Evolutionary conservation across 768 basidiomycete species (phyloP).

Genomic region (Leccinellum albellum): DNA sequence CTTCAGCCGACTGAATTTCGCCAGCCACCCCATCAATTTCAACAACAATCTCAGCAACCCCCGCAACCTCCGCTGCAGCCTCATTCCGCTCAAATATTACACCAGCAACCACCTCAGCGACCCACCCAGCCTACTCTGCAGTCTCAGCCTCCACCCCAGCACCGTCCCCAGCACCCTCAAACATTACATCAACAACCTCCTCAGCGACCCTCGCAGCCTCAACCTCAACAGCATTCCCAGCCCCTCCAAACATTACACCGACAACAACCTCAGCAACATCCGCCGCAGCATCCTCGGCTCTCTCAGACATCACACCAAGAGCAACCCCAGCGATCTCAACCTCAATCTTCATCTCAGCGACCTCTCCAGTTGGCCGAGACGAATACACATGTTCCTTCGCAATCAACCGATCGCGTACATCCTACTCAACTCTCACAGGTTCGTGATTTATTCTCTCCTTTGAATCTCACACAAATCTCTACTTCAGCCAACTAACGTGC

Average conservation of each 20-base stretch:
- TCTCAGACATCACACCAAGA: neutral
- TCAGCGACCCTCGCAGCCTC: conserved; percentile 1
- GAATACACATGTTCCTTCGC: neutral
- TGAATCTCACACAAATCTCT: neutral
- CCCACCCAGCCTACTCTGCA: neutral
- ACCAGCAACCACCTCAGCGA: neutral
- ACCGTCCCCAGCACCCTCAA: neutral
- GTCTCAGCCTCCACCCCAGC: neutral
- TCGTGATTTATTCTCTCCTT: neutral
- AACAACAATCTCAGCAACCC: neutral
- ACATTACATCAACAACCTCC: neutral
- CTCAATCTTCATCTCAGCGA: neutral
- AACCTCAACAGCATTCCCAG: neutral
- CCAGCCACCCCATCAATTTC: neutral
- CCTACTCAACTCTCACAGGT: conserved; percentile 4
- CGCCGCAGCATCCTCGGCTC: neutral
- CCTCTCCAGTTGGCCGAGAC: neutral
- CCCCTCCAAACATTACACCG: neutral
- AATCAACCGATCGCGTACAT: neutral
- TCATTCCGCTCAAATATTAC: neutral
- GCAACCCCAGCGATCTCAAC: conserved; percentile 4
- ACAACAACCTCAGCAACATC: neutral
- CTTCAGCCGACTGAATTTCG: neutral
- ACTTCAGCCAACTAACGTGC: conserved; percentile 1
- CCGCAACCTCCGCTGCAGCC: neutral